phyloP scores from a whole-genome alignment of 176 grass and related monocot genomes.

The Hordeum marinum region DNA sequence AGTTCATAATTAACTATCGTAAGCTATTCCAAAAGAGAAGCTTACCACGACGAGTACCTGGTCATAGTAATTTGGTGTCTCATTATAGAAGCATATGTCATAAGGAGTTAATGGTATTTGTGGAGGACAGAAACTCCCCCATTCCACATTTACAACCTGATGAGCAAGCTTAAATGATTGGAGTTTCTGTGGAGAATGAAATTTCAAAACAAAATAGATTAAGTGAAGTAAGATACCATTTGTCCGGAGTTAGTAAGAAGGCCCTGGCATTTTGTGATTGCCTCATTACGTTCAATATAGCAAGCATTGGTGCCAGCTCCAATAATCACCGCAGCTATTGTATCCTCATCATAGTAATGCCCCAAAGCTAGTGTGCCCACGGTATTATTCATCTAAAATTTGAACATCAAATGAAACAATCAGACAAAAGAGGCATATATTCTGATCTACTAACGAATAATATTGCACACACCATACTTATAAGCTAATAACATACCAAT shows the following conservation, averaged over 20 bases:
- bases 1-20: not conserved
- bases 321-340: conserved; percentile 81
- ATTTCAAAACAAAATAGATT: not conserved
- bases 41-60: conserved; percentile 43
- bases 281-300: conserved; percentile 71
- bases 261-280: conserved; percentile 59
- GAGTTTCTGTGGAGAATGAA: not conserved
- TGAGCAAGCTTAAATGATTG: not conserved
- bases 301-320: conserved; percentile 89
- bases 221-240: conserved; percentile 53
- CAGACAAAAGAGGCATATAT: not conserved
- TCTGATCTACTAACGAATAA: not conserved
- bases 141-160: conserved; percentile 94
- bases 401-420: conserved; percentile 7
- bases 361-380: conserved; percentile 81
- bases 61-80: conserved; percentile 48
- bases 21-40: not conserved
- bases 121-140: conserved; percentile 82
- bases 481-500: conserved; percentile 53
- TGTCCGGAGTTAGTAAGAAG: conserved; percentile 52
- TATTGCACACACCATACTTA: not conserved
- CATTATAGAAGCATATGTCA: conserved; percentile 58
- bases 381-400: conserved; percentile 81
- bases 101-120: conserved; percentile 80
- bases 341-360: conserved; percentile 86